Evolutionary conservation across 2,329 filamentous ascomycete genomes (phyloP).

Genomic region (Nakataea oryzae): DNA sequence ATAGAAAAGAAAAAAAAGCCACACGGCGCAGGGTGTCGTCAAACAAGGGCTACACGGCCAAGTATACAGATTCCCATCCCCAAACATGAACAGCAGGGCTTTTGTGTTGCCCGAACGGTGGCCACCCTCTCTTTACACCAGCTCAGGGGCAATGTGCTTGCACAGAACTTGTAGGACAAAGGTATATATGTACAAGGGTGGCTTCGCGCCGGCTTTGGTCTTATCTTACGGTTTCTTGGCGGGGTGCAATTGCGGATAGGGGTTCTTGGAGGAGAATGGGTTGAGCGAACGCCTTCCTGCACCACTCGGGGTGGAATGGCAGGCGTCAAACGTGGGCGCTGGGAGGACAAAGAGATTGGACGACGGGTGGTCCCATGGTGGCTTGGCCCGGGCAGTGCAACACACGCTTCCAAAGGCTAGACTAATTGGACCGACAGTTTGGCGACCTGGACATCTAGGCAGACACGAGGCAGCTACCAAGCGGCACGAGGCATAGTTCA

Average conservation of each 20-base stretch:
- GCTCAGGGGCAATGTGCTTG: constrained; percentile 4
- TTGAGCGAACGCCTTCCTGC: background rate
- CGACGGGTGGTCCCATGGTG: background rate
- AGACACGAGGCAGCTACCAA: background rate
- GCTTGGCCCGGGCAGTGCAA: background rate
- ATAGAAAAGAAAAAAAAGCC: background rate
- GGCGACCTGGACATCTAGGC: background rate
- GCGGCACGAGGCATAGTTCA: background rate
- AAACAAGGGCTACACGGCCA: too few species aligned
- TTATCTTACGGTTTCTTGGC: too few species aligned
- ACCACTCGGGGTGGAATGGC: background rate
- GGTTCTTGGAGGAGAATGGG: too few species aligned
- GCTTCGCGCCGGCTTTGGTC: background rate
- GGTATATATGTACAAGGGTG: too few species aligned
- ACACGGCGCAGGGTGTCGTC: background rate
- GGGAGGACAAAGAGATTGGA: background rate
- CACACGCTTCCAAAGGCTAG: background rate
- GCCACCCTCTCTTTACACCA: constrained; percentile 5
- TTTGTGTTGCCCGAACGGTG: too few species aligned
- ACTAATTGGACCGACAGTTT: background rate
- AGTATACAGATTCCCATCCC: too few species aligned
- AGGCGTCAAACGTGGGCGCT: background rate
- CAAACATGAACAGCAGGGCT: too few species aligned
- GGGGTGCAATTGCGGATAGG: too few species aligned
- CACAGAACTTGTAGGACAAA: background rate